Evolutionary conservation across 352 stramenopile genomes (phyloP).

Genomic region (Pythium phragmiticola): DNA sequence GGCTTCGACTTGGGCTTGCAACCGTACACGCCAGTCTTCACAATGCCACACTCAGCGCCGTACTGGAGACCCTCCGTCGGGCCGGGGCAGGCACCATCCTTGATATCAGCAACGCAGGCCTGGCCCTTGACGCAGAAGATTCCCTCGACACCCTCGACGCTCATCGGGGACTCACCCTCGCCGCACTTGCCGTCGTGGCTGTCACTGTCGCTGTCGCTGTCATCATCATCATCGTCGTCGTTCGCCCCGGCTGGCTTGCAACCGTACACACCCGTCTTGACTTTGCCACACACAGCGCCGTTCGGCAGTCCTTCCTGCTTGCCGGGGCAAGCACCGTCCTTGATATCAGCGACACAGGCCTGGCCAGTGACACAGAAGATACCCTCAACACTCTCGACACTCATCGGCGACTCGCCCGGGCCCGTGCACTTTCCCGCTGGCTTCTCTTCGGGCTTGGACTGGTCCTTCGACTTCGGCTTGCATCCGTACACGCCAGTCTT

Average conservation of each 20-base stretch:
- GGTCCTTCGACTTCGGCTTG: slow-evolving; percentile 5
- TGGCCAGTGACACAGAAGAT: slow-evolving; percentile 20
- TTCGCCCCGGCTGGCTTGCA: too few species aligned
- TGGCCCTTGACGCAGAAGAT: slow-evolving; percentile 21
- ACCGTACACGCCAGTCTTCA: slow-evolving; percentile 19
- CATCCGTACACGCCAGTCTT: slow-evolving; percentile 21
- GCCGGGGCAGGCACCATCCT: slow-evolving; percentile 12
- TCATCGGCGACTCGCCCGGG: slow-evolving; percentile 18
- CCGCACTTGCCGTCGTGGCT: too few species aligned
- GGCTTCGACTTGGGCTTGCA: slow-evolving; percentile 11
- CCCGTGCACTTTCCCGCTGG: neutral
- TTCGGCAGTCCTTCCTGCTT: slow-evolving; percentile 9
- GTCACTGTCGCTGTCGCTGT: too few species aligned
- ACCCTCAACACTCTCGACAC: slow-evolving; percentile 15
- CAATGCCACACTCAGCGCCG: slow-evolving; percentile 17
- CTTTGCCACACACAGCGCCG: slow-evolving; percentile 17
- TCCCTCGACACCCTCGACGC: slow-evolving; percentile 15
- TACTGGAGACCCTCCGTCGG: slow-evolving; percentile 10
- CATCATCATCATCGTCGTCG: too few species aligned
- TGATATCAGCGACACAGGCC: slow-evolving; percentile 16
- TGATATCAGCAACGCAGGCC: slow-evolving; percentile 16
- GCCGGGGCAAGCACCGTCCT: slow-evolving; percentile 11
- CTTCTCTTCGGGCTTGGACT: neutral
- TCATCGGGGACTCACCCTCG: slow-evolving; percentile 15
- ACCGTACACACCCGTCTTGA: slow-evolving; percentile 14